These are phyloP conservation scores for Bryoglossum gracile DNA, from an alignment of 495 filamentous ascomycete genomes.

Conservation along the genomic window DNA sequence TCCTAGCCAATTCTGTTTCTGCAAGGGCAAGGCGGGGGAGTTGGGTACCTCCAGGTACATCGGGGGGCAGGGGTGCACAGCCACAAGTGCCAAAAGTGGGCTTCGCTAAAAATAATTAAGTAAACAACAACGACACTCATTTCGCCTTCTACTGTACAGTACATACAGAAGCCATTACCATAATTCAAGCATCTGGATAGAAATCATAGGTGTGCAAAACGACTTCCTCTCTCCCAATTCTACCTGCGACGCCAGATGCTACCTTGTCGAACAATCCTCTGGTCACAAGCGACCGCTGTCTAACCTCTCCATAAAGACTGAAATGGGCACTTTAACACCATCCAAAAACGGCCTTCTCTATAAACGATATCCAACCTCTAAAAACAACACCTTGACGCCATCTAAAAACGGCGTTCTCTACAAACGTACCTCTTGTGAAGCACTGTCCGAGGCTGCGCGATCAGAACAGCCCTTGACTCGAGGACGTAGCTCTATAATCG, in stretches of 20 bases:
- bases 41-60: background rate
- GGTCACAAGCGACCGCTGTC: too few species aligned
- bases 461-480: conserved; percentile 3
- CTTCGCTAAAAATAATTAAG: background rate
- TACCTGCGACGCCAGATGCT: too few species aligned
- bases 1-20: background rate
- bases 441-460: conserved; percentile 1
- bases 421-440: conserved; percentile 3
- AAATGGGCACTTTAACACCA: background rate
- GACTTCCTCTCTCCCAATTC: too few species aligned
- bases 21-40: too few species aligned
- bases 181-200: too few species aligned
- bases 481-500: background rate
- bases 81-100: background rate
- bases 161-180: too few species aligned
- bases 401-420: conserved; percentile 1
- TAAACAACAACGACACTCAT: background rate
- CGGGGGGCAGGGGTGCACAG: background rate
- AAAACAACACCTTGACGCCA: background rate
- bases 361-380: background rate
- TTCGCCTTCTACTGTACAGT: background rate
- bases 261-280: too few species aligned
- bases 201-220: too few species aligned
- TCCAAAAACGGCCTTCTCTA: background rate
- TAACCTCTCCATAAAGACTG: background rate